Base-by-base conservation (phyloP, 2,329 filamentous ascomycete genomes). In the Tolypocladium sp. region DNA sequence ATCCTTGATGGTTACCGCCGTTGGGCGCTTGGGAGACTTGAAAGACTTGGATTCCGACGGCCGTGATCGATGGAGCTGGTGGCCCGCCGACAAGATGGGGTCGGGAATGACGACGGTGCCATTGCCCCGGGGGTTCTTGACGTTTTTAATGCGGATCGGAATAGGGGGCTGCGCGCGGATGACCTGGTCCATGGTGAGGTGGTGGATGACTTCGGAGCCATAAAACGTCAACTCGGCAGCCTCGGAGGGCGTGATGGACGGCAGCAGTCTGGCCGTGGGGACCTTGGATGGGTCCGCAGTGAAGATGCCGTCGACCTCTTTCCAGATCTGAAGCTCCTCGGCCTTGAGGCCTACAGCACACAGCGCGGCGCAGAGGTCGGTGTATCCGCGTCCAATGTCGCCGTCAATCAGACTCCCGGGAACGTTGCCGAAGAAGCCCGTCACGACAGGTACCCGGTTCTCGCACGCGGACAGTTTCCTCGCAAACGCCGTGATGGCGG, bases 271-370 rank as follows among this genome's bases (percentile, higher is more conserved):
- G n/a, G 94, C 95, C 1, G 93, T 97, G 3, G 93, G 92, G 37
- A 96, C 91, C 75, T 95, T 96, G 67, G 89, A 85, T 3, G 92
- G 92, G 69, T 97, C 93, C 7, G 82, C 81, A 2, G 83, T 87
- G 74, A 96, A 94, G 70, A 97, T 95, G 60, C 92, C 92, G 73
- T 99, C 94, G 8, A 99, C 94, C 72, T 99, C 94, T 77, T 99
- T 99, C 94, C 94, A 97, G 63, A 99, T 90, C 74, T 99, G 94
- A 57, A 99, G 82, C 73, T 99, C 94, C 58, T 88, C 79, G 1
- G 94, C 94, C 66, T 85, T 80, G n/a, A 95, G 78, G 4, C 92
- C 93, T 12, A 99, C 93, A 1, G 94, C 92, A 57, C 92, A 88
- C 20, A 99, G 80, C 7, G 94, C 92, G 15, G 94, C 93, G 72